Percentiles rank a stretch among this genome's conserved stretches.
These are phyloP conservation scores for Chenopodium formosanum DNA, from an alignment of 148 eudicot genomes.

Conservation along the genomic window DNA sequence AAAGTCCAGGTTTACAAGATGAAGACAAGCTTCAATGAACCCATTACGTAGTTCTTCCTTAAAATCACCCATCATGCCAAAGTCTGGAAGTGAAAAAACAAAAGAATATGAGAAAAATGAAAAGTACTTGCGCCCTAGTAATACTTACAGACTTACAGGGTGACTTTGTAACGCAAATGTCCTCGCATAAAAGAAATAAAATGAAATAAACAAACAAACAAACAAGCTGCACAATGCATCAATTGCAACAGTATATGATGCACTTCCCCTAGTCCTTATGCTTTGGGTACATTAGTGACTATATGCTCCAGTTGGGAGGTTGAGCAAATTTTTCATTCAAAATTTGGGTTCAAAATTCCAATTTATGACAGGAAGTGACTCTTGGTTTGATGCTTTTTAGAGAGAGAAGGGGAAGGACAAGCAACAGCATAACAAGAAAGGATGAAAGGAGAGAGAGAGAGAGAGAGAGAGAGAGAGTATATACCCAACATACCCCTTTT, in stretches of 20 bases:
- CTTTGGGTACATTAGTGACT: too few species aligned
- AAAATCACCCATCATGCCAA: conserved; percentile 99
- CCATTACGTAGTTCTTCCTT: conserved; percentile 92
- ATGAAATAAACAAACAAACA: too few species aligned
- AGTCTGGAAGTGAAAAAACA: conserved; percentile 47
- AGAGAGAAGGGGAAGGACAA: not conserved
- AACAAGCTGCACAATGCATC: not conserved
- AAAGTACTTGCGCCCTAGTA: not conserved
- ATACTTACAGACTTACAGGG: not conserved
- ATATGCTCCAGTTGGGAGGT: not conserved
- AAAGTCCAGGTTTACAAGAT: conserved; percentile 92
- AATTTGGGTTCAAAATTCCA: not conserved
- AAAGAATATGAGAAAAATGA: not conserved
- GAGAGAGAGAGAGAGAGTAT: not conserved
- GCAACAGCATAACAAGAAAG: not conserved
- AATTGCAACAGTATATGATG: not conserved
- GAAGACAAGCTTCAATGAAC: conserved; percentile 97
- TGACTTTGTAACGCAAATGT: not conserved
- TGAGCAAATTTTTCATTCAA: not conserved
- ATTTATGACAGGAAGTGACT: not conserved
- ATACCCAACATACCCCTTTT: not conserved
- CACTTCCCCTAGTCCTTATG: not conserved
- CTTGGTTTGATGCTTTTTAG: not conserved
- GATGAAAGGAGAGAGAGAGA: not conserved
- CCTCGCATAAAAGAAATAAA: not conserved